Evolutionary conservation across 176 grass and related monocot species (phyloP), one percentile per base, ranked within the genome.

Genomic region (Tuctoria greenei): DNA sequence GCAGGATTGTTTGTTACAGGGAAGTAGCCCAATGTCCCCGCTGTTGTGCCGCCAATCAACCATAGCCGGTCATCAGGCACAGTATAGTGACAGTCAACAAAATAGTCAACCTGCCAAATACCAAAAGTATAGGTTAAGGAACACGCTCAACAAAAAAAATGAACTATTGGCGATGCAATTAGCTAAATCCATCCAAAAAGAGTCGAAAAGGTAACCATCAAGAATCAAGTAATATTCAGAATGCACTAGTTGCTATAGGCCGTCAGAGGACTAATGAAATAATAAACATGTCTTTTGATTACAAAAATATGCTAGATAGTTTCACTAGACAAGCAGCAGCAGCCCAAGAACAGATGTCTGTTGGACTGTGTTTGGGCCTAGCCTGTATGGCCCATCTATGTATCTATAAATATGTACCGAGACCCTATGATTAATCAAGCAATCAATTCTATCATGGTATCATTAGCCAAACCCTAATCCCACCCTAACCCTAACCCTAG

Each of bases 51-150:
- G 0, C 93, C 90, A 66, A 97, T 93, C 65, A 82, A 86, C 93
- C 90, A 97, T 54, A 97, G 69, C 4, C 57, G 84, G 61, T 90
- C 93, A 64, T 96, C 93, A 4, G 52, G 28, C 18, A 76, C 36
- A 21, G 93, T 92, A 52, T 98, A 98, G 65, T 98, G 89, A 75
- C 95, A 98, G 31, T 94, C 91, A 28, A 98, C 91, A 12, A 98
- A 98, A 84, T 98, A 98, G 37, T 97, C 87, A 56, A 97, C 64
- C 93, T 97, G 90, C 55, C 40, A 84, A 8, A 77, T 7, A 64
- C 37, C 50, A 52, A 26, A 82, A 85, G 68, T 24, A 1, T 50
- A 45, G 20, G 1, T 42, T 52, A 3, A 43, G 28, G 28, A 54
- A 36, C 39, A 39, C 15, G 38, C 10, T 42, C 21, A 7, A 25